Conservation (phyloP, 805 yeast species). For the Kazachstania kunashirensis region DNA sequence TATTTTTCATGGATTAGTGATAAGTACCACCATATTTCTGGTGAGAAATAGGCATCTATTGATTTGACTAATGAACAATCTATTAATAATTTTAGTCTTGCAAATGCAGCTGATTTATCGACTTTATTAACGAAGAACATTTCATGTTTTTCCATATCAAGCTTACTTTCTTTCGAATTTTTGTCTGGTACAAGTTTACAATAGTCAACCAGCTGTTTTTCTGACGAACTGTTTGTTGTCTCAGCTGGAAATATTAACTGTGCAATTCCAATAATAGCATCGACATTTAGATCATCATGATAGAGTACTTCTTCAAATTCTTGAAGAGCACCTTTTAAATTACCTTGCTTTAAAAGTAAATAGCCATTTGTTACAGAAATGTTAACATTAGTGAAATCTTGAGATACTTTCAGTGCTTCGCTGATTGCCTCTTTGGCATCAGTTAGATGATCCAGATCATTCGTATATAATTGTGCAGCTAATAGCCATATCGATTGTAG, state of each 20-base stretch:
- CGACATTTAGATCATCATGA: slow-evolving; percentile 37
- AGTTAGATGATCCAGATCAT: slow-evolving; percentile 31
- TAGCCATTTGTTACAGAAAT: slow-evolving; percentile 21
- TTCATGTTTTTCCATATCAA: neutral
- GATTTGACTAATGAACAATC: slow-evolving; percentile 31
- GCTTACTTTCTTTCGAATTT: neutral
- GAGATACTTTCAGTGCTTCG: slow-evolving; percentile 56
- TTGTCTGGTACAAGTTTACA: neutral
- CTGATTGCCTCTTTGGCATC: slow-evolving; percentile 65
- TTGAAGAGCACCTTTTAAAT: slow-evolving; percentile 40
- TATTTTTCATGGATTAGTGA: slow-evolving; percentile 52
- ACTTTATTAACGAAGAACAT: slow-evolving; percentile 41
- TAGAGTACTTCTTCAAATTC: slow-evolving; percentile 59
- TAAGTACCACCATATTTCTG: slow-evolving; percentile 65
- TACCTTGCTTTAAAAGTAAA: slow-evolving; percentile 31
- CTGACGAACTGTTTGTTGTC: slow-evolving; percentile 1
- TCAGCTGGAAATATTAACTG: slow-evolving; percentile 39
- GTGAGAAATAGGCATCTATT: slow-evolving; percentile 34
- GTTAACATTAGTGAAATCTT: slow-evolving; percentile 30
- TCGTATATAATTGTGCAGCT: slow-evolving; percentile 54
- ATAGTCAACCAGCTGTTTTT: slow-evolving; percentile 4
- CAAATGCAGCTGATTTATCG: slow-evolving; percentile 53
- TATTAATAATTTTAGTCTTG: slow-evolving; percentile 37
- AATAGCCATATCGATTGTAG: slow-evolving; percentile 67
- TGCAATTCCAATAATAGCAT: slow-evolving; percentile 47